phyloP scores from a whole-genome alignment of 2,329 filamentous ascomycete species.

The Paecilomyces niveus region DNA sequence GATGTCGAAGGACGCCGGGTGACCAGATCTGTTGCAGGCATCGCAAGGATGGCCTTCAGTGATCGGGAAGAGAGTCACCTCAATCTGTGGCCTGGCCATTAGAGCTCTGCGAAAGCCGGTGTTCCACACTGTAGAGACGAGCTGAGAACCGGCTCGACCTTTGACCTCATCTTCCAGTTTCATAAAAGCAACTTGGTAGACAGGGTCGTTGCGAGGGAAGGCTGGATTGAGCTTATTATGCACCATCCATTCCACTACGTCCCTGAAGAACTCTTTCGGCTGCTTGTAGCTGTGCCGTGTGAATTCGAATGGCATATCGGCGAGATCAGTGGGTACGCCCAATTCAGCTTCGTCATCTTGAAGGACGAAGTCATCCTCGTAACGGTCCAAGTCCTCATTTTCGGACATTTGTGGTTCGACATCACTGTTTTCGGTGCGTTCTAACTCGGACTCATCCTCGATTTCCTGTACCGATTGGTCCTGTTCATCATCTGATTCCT shows the following conservation, averaged over 20 bases:
- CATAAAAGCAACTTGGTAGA: conserved; percentile 62
- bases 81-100: conserved; percentile 57
- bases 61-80: conserved; percentile 40
- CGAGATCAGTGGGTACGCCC: conserved; percentile 46
- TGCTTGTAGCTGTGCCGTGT: conserved; percentile 60
- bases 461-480: conserved; percentile 9
- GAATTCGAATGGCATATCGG: conserved; percentile 61
- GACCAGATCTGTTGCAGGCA: conserved; percentile 62
- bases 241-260: conserved; percentile 73
- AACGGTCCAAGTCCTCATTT: conserved; percentile 45
- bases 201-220: conserved; percentile 55
- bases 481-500: conserved; percentile 12
- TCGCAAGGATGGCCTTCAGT: conserved; percentile 50
- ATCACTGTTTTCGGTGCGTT: conserved; percentile 20
- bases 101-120: conserved; percentile 59
- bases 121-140: conserved; percentile 65
- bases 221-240: conserved; percentile 69
- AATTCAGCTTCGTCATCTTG: conserved; percentile 55
- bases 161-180: conserved; percentile 66
- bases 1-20: conserved; percentile 60
- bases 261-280: conserved; percentile 64
- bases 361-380: conserved; percentile 59
- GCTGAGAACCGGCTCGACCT: conserved; percentile 63
- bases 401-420: conserved; percentile 18
- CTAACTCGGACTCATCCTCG: conserved; percentile 10